These are phyloP conservation scores for Liriodendron chinense DNA, from an alignment of 164 flowering plant genomes.

Conservation along the genomic window DNA sequence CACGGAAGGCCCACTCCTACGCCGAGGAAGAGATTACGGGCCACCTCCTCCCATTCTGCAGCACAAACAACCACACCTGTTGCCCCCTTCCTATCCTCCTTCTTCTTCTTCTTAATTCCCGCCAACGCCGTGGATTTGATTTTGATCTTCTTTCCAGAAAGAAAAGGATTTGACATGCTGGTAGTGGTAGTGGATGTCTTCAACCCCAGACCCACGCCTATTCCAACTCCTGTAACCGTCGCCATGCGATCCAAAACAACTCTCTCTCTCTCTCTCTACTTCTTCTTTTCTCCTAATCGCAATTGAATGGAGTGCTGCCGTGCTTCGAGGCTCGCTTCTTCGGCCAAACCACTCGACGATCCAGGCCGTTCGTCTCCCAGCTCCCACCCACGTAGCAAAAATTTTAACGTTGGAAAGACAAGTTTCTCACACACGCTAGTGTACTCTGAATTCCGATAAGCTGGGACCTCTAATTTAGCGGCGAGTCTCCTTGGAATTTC, in stretches of 20 bases:
- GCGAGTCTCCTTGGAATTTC: no score
- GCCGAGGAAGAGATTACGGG: constrained; percentile 62
- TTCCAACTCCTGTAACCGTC: constrained; percentile 10
- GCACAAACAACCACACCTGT: not conserved
- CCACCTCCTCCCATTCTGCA: constrained; percentile 26
- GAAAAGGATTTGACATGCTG: not conserved
- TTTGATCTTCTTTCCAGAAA: constrained; percentile 11
- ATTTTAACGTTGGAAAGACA: no score
- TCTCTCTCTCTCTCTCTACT: no score
- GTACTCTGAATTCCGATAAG: no score
- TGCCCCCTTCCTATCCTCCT: not conserved
- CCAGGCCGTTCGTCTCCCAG: no score
- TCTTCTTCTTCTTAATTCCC: not conserved
- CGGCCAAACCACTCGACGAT: no score
- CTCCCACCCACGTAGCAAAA: no score
- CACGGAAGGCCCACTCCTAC: constrained; percentile 99
- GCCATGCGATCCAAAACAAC: constrained; percentile 2
- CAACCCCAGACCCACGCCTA: constrained; percentile 4
- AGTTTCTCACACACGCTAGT: no score
- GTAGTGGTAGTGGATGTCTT: not conserved
- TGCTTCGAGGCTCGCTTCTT: no score
- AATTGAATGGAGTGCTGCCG: no score
- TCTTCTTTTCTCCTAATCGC: no score
- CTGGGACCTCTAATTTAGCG: no score
- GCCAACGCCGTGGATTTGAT: not conserved